A percentile compares a stretch with the other conserved stretches of the same genome.
Evolutionary conservation across 2,329 filamentous ascomycete genomes (phyloP).

Genomic region (Penicillium sp.): DNA sequence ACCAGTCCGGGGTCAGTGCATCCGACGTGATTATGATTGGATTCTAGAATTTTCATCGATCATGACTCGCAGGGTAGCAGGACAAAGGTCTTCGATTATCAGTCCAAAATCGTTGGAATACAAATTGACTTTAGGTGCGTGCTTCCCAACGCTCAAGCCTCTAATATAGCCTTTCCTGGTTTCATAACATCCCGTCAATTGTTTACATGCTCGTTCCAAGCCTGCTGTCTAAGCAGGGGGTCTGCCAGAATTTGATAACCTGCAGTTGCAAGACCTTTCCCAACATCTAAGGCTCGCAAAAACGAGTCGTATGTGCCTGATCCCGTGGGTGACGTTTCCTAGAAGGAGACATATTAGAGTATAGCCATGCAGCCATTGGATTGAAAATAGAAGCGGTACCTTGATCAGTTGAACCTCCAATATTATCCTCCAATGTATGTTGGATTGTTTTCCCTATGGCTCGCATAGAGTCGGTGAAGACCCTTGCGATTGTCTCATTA

Average conservation of each 20-base stretch:
- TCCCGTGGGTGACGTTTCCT: conserved; percentile 5
- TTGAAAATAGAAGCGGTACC: not conserved
- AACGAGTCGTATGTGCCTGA: conserved; percentile 5
- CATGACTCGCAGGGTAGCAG: no score
- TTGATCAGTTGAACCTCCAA: not conserved
- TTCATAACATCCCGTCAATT: not conserved
- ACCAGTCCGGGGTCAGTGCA: not conserved
- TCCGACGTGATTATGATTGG: not conserved
- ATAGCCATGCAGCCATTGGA: not conserved
- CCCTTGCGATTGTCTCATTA: not conserved
- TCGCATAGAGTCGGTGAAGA: not conserved
- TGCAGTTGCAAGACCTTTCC: not conserved
- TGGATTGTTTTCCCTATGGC: not conserved
- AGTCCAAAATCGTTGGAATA: not conserved
- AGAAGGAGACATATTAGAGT: not conserved
- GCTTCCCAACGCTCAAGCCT: not conserved
- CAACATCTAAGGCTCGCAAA: not conserved
- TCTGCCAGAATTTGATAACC: not conserved
- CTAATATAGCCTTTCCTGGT: not conserved
- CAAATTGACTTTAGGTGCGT: not conserved
- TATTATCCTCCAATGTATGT: not conserved
- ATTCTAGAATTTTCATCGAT: no score
- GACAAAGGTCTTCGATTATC: no score
- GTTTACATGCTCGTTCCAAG: not conserved
- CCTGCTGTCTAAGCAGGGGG: not conserved